phyloP scores from a whole-genome alignment of 225 moss, liverwort and hornwort species.

The Polytrichum commune region DNA sequence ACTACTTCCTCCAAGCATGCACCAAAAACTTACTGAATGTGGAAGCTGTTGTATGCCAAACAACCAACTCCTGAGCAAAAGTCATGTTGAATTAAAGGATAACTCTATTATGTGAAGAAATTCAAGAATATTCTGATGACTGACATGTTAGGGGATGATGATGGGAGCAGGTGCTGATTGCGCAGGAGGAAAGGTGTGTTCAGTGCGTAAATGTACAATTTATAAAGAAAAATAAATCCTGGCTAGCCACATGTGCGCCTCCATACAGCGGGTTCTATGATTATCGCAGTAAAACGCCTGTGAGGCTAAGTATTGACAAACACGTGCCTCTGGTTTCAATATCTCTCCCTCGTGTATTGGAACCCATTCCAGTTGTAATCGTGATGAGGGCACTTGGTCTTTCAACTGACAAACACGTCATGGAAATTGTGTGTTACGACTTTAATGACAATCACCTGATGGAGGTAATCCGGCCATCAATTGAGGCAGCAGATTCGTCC shows the following conservation, averaged over 20 bases:
- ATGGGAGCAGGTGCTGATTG: constrained; percentile 70
- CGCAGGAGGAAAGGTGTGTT: constrained; percentile 78
- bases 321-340: constrained; percentile 46
- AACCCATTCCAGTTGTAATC: constrained; percentile 67
- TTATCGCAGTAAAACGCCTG: constrained; percentile 47
- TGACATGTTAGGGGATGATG: not conserved
- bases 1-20: too few species aligned
- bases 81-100: too few species aligned
- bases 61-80: too few species aligned
- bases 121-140: not conserved
- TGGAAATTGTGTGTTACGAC: constrained; percentile 64
- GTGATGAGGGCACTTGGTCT: constrained; percentile 74
- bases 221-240: constrained; percentile 37
- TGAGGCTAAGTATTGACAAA: constrained; percentile 41
- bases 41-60: too few species aligned
- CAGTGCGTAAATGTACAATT: constrained; percentile 55
- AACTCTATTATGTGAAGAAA: not conserved
- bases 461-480: constrained; percentile 60
- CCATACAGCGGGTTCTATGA: constrained; percentile 55
- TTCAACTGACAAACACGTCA: constrained; percentile 53
- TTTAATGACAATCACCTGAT: constrained; percentile 48
- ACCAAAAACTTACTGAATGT: too few species aligned
- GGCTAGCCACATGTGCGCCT: constrained; percentile 61
- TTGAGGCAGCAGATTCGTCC: constrained; percentile 54
- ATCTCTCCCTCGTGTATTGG: constrained; percentile 47